These are phyloP conservation scores for Musa schizocarpa DNA, from an alignment of 176 grass and related monocot species.

Conservation along the genomic window DNA sequence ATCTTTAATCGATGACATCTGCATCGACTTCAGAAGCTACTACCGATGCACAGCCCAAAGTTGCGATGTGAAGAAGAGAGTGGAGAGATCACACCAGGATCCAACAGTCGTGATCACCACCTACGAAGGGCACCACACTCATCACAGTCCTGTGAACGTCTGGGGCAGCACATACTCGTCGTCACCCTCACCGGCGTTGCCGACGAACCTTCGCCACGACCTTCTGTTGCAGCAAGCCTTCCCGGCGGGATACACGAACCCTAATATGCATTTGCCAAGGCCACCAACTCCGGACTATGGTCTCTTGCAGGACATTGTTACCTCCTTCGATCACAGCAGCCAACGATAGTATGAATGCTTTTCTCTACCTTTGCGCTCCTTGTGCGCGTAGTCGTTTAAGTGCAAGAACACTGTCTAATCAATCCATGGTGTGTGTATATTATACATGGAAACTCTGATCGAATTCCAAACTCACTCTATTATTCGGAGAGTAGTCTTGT, in stretches of 20 bases:
- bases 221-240: not conserved
- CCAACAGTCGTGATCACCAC: slow-evolving; percentile 84
- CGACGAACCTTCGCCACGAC: not conserved
- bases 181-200: slow-evolving; percentile 10
- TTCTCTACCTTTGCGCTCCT: not conserved
- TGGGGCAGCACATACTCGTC: slow-evolving; percentile 20
- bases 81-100: slow-evolving; percentile 85
- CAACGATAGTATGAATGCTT: not conserved
- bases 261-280: slow-evolving; percentile 14
- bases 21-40: slow-evolving; percentile 60
- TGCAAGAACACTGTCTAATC: too few species aligned
- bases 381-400: too few species aligned
- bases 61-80: slow-evolving; percentile 94
- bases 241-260: slow-evolving; percentile 4
- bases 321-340: slow-evolving; percentile 38
- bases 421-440: too few species aligned
- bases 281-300: slow-evolving; percentile 40
- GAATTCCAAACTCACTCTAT: too few species aligned
- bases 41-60: slow-evolving; percentile 96
- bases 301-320: slow-evolving; percentile 71
- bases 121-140: slow-evolving; percentile 93
- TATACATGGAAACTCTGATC: too few species aligned
- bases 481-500: too few species aligned
- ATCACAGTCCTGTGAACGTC: slow-evolving; percentile 60
- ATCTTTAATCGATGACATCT: not conserved